phyloP scores from a whole-genome alignment of 768 basidiomycete species.

The Termitomyces eurrhizus region DNA sequence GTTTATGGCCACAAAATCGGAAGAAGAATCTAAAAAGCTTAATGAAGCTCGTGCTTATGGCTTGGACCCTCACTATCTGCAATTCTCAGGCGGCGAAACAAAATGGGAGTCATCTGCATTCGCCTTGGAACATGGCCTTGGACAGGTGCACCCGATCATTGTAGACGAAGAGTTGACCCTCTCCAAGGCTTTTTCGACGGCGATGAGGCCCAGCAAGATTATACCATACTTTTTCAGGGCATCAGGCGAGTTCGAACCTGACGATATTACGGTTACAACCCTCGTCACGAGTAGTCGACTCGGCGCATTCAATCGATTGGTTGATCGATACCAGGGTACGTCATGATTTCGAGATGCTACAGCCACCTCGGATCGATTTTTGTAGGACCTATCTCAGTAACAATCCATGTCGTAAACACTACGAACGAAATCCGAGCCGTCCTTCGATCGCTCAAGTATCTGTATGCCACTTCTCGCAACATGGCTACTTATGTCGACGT shows the following conservation, averaged over 20 bases:
- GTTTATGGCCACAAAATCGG: conserved; percentile 2
- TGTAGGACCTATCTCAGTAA: conserved; percentile 79
- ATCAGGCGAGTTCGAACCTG: conserved; percentile 44
- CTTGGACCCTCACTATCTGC: conserved; percentile 13
- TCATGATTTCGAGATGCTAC: neutral
- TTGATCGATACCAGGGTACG: conserved; percentile 71
- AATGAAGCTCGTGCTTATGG: conserved; percentile 11
- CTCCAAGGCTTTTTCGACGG: conserved; percentile 65
- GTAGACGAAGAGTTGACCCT: conserved; percentile 52
- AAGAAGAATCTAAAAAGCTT: conserved; percentile 5
- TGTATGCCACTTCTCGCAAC: conserved; percentile 62
- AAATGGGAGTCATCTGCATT: conserved; percentile 32
- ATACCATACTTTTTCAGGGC: conserved; percentile 82
- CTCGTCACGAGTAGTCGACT: conserved; percentile 79
- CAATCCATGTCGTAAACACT: conserved; percentile 67
- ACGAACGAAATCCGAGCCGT: conserved; percentile 41
- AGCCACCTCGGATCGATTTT: neutral
- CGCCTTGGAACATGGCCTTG: conserved; percentile 30
- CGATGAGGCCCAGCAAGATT: conserved; percentile 70
- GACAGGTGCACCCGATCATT: conserved; percentile 26
- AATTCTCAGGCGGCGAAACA: conserved; percentile 15
- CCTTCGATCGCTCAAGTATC: conserved; percentile 57
- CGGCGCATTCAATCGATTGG: conserved; percentile 66
- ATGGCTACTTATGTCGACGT: conserved; percentile 77
- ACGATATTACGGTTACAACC: conserved; percentile 84